Percentiles rank a stretch among this genome's conserved stretches.
Evolutionary conservation across 1,284 basidiomycete genomes (phyloP).

Genomic region (Papiliotrema fonsecae): DNA sequence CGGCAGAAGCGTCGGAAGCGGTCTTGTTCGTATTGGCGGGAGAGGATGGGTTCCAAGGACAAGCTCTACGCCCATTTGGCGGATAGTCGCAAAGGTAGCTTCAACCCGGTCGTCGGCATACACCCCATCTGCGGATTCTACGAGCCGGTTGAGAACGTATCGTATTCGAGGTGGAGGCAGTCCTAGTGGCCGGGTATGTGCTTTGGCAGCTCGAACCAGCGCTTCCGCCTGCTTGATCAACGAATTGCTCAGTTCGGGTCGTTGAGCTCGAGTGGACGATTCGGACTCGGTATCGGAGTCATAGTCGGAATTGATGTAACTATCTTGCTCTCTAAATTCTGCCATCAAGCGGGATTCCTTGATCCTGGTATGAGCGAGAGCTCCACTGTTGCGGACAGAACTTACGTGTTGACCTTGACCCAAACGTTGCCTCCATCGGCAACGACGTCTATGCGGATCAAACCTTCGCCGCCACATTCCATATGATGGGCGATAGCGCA

Average conservation of each 20-base stretch:
- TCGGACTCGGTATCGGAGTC: conserved; percentile 18
- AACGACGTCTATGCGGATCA: conserved; percentile 62
- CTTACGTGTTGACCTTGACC: conserved; percentile 82
- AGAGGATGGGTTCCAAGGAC: conserved; percentile 19
- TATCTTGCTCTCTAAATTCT: conserved; percentile 76
- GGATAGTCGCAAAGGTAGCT: conserved; percentile 57
- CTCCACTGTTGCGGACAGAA: conserved; percentile 17
- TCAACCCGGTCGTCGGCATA: conserved; percentile 57
- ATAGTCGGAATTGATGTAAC: conserved; percentile 57
- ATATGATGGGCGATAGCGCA: conserved; percentile 28
- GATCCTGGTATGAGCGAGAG: conserved; percentile 51
- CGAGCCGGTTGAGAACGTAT: conserved; percentile 65
- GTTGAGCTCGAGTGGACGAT: neutral
- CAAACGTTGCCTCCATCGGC: conserved; percentile 66
- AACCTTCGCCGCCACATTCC: conserved; percentile 15
- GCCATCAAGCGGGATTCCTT: conserved; percentile 68
- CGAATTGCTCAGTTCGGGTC: conserved; percentile 53
- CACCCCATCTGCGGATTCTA: conserved; percentile 41
- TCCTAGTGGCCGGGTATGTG: conserved; percentile 46
- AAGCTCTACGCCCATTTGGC: conserved; percentile 61
- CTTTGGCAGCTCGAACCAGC: conserved; percentile 59
- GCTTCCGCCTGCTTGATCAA: conserved; percentile 30
- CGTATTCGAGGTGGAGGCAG: conserved; percentile 49
- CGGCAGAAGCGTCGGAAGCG: conserved; percentile 45
- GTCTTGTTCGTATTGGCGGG: neutral